phyloP scores from a whole-genome alignment of 805 yeast genomes.

The Yamadazyma tumulicola region DNA sequence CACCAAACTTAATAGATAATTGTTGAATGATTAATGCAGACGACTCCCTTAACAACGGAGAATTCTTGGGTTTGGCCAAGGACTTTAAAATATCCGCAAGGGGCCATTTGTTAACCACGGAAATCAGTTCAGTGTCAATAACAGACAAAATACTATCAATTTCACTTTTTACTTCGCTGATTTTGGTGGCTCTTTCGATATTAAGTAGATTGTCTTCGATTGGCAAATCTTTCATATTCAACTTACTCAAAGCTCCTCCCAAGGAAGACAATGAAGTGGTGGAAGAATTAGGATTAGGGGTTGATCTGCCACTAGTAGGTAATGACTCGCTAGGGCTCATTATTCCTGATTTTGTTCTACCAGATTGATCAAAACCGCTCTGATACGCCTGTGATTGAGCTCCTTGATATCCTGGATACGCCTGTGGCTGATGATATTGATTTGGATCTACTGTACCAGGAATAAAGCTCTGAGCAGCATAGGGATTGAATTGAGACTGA shows the following conservation, averaged over 20 bases:
- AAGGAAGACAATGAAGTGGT: conserved; percentile 73
- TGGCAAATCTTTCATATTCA: conserved; percentile 58
- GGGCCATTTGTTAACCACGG: conserved; percentile 58
- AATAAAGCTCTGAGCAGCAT: conserved; percentile 14
- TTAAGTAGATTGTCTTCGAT: conserved; percentile 53
- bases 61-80: conserved; percentile 68
- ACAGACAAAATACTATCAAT: conserved; percentile 51
- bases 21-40: conserved; percentile 62
- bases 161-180: conserved; percentile 54
- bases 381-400: conserved; percentile 4
- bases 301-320: conserved; percentile 36
- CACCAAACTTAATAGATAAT: conserved; percentile 56
- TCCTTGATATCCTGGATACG: conserved; percentile 7
- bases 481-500: conserved; percentile 8
- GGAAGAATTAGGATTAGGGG: conserved; percentile 42
- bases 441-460: conserved; percentile 2
- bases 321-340: conserved; percentile 23
- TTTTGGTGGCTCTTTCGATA: conserved; percentile 48
- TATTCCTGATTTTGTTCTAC: not conserved
- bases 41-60: conserved; percentile 74
- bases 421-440: not conserved
- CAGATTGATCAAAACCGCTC: conserved; percentile 1
- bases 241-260: conserved; percentile 63
- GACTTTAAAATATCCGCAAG: conserved; percentile 60
- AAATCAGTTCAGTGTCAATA: conserved; percentile 43